Evolutionary conservation across 441 rosid species (phyloP), one percentile per base, ranked within the genome.

Genomic region (Gossypium davidsonii): DNA sequence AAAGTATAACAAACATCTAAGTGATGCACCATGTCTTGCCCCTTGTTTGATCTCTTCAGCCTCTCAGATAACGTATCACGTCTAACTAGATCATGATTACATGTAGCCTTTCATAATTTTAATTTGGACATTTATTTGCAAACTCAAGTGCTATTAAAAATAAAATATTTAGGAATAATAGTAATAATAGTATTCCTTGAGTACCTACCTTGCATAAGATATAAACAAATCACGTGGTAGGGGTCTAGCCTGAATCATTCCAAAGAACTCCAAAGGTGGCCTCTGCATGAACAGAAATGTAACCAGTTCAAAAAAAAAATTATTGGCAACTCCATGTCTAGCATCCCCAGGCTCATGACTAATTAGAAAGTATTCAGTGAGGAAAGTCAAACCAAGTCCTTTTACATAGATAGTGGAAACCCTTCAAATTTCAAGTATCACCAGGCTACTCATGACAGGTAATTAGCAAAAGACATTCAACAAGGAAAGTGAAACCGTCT

Each of bases 201-300:
- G 14, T 51, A 71, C 81, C 20, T 79, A 92, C 99, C 98, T 80
- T 70, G 97, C 86, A 82, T 90, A 95, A 63, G 86, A 79, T 74
- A 80, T 82, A 80, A 95, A 95, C 73, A 95, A 79, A 85, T 95
- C 93, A 71, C 95, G 93, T 64, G 98, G 98, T 58, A 91, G 76
- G 39, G 90, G 80, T 81, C 86, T 90, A 63, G 93, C 93, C 74
- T 95, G 99, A 82, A 95, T 91, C 85, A 83, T 90, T 71, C 96
- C 89, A 76, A 92, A 93, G 82, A 88, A 91, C 78, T 95, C 99
- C 78, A 87, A 82, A 46, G 96, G 80, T 72, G 86, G 93, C 74
- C 88, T 91, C 99, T 95, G 91, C 81, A 78, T 74, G 76, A 84
- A 52, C 64, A 73, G 15, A 46, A 46, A 60, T 48, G 46, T n/a